phyloP scores from a whole-genome alignment of 495 filamentous ascomycete species.

The Apodospora peruviana region DNA sequence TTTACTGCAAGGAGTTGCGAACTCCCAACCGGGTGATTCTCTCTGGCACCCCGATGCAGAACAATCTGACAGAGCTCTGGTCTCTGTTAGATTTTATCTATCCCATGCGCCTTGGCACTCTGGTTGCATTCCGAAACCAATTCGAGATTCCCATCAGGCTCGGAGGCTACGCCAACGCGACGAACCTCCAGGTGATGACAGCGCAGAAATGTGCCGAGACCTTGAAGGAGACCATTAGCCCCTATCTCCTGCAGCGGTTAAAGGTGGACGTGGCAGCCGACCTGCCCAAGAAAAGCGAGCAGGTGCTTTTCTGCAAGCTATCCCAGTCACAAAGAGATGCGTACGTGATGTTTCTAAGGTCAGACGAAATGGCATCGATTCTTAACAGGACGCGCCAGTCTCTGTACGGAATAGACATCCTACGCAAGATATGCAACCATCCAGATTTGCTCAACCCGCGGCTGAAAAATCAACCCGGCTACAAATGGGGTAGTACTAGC shows the following conservation, averaged over 20 bases:
- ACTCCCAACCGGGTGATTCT: slow-evolving; percentile 88
- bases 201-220: slow-evolving; percentile 86
- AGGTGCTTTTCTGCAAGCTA: slow-evolving; percentile 91
- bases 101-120: slow-evolving; percentile 87
- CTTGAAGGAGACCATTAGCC: slow-evolving; percentile 83
- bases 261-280: slow-evolving; percentile 93
- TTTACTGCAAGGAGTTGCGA: slow-evolving; percentile 84
- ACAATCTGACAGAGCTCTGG: slow-evolving; percentile 98
- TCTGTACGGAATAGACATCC: slow-evolving; percentile 80
- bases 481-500: slow-evolving; percentile 64
- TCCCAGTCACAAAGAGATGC: slow-evolving; percentile 67
- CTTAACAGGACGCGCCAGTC: slow-evolving; percentile 67
- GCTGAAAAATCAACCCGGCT: slow-evolving; percentile 51
- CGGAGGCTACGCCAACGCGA: slow-evolving; percentile 90
- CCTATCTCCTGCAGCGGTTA: slow-evolving; percentile 86
- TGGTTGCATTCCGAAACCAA: slow-evolving; percentile 80
- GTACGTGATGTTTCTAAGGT: slow-evolving; percentile 76
- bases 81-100: slow-evolving; percentile 96
- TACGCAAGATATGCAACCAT: slow-evolving; percentile 97
- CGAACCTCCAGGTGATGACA: slow-evolving; percentile 85
- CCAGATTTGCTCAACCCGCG: slow-evolving; percentile 73
- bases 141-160: slow-evolving; percentile 90
- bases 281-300: slow-evolving; percentile 89
- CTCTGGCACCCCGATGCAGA: slow-evolving; percentile 95
- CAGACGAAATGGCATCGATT: slow-evolving; percentile 76